Evolutionary conservation across 148 eudicot genomes (phyloP), one percentile per base, ranked within the genome.

Genomic region (Arctostaphylos glauca): DNA sequence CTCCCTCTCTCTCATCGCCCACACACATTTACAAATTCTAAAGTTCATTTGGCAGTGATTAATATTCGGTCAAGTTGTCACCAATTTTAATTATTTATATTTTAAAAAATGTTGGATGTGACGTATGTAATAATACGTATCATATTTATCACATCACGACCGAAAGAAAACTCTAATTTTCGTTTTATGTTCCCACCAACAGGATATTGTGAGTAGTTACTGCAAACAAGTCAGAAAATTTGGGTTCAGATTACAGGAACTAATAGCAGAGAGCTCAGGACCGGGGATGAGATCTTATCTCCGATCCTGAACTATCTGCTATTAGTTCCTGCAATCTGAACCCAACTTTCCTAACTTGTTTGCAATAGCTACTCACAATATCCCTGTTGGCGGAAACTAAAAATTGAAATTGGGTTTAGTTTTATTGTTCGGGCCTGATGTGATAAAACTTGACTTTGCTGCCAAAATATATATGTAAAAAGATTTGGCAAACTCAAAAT

Each of bases 241-340:
- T 8, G 98, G 96, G 50, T 80, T 89, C 54, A 91, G 94, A 86
- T n/a, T 96, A 78, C 83, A 92, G 85, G 97, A 92, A 78, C 82
- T 86, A 3, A 89, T 96, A 46, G 88, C 99, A 7, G 98, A 93
- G 87, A 94, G 98, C 87, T 74, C 94, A 60, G 98, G 94, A 47
- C 82, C 93, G 49, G 94, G 92, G 5, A 92, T 31, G 38, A 31
- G 38, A 31, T 31, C 38, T 31, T 31, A 31, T 93, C 5, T 93
- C 94, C 49, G 93, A 81, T 47, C 94, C 98, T 60, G 94, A 74
- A 86, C 98, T 94, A 86, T 93, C 98, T 7, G 99, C 88, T 46
- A 96, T 89, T 3, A 86, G 83, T 78, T 92, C 97, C 85, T 92
- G 84, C 80, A 96, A n/a, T 86, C 94, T 91, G 54, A 89, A 79